Evolutionary conservation across 2,329 filamentous ascomycete genomes (phyloP).

Genomic region (Hymenoscyphus linearis): DNA sequence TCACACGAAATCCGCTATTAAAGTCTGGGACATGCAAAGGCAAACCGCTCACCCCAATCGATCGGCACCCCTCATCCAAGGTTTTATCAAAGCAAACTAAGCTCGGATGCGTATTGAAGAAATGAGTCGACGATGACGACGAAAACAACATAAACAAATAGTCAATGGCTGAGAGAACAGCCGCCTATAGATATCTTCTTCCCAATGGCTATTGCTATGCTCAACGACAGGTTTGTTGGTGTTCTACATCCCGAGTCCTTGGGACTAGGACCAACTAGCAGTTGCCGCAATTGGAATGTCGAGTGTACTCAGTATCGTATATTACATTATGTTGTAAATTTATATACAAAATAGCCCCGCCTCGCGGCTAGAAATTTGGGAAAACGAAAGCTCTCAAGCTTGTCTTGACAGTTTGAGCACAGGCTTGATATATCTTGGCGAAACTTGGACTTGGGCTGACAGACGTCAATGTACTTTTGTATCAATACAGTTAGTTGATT

Average conservation of each 20-base stretch:
- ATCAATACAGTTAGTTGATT: too few species aligned
- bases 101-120: not conserved
- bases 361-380: not conserved
- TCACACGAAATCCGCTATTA: conserved; percentile 3
- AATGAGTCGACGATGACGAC: not conserved
- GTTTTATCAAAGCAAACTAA: not conserved
- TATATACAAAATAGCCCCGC: not conserved
- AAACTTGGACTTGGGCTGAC: not conserved
- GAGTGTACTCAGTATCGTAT: not conserved
- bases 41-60: not conserved
- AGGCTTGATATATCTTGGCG: not conserved
- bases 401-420: not conserved
- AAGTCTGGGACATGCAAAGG: conserved; percentile 1
- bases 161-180: not conserved
- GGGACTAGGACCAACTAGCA: too few species aligned
- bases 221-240: too few species aligned
- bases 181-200: not conserved
- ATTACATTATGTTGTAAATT: not conserved
- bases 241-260: too few species aligned
- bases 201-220: not conserved
- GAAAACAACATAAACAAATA: not conserved
- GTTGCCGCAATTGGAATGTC: not conserved
- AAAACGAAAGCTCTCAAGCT: not conserved
- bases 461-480: not conserved
- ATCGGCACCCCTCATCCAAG: not conserved